These are phyloP conservation scores for Paramecium caudatum DNA, from an alignment of 73 alveolate species.

Conservation along the genomic window DNA sequence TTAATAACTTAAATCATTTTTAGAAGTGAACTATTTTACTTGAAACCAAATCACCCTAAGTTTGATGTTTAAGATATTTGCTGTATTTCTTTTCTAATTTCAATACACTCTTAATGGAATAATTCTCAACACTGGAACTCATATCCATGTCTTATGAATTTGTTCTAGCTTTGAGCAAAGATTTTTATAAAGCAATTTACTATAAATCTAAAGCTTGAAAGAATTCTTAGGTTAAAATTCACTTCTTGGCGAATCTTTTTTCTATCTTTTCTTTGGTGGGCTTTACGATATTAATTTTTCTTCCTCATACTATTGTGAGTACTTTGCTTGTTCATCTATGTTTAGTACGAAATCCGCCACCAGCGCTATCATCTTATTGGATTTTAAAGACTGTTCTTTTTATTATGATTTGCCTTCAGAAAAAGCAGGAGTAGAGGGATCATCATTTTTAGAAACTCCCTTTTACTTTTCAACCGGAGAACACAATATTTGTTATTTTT, in stretches of 20 bases:
- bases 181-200: neutral
- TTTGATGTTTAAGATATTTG: neutral
- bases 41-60: neutral
- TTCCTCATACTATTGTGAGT: neutral
- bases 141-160: neutral
- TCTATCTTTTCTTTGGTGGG: neutral
- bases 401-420: conserved; percentile 36
- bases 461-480: neutral
- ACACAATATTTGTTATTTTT: neutral
- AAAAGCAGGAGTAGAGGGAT: conserved; percentile 46
- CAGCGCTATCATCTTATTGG: neutral
- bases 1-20: too few species aligned
- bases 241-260: conserved; percentile 43
- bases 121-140: conserved; percentile 49
- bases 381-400: neutral
- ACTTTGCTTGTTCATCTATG: neutral
- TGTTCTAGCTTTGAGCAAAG: neutral
- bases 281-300: neutral
- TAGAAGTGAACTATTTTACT: too few species aligned
- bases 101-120: conserved; percentile 15
- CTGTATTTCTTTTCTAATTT: conserved; percentile 38
- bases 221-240: conserved; percentile 56
- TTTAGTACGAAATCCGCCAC: conserved; percentile 6
- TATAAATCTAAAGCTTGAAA: neutral
- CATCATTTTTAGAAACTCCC: neutral